Conservation (phyloP, 176 grass and related monocot genomes). For the Musa troglodytarum region DNA sequence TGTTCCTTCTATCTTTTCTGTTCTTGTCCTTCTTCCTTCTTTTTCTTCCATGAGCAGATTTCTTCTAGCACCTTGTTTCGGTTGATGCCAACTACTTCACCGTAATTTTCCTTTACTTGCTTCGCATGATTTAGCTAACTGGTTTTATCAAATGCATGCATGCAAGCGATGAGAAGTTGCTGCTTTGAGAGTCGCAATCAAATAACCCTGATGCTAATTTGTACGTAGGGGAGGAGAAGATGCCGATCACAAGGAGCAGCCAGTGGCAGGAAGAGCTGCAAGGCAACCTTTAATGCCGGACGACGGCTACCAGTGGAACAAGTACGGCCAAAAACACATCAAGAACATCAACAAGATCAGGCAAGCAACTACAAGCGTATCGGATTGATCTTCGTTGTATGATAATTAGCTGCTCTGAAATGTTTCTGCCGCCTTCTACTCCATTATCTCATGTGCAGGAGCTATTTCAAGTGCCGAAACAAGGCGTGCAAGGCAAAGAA, state of each 20-base stretch:
- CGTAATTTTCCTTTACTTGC: too few relatives aligned
- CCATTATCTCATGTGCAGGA: slow-evolving; percentile 23
- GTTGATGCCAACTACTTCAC: too few relatives aligned
- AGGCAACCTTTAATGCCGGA: slow-evolving; percentile 36
- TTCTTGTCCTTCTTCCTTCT: too few relatives aligned
- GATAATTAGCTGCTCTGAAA: background rate
- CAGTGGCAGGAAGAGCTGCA: too few relatives aligned
- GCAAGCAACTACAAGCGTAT: background rate
- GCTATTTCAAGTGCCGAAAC: slow-evolving; percentile 74
- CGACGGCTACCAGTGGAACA: slow-evolving; percentile 79
- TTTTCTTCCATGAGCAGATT: too few relatives aligned
- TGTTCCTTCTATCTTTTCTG: too few relatives aligned
- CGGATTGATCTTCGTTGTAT: background rate
- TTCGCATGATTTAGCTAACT: too few relatives aligned
- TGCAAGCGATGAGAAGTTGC: too few relatives aligned
- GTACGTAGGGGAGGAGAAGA: slow-evolving; percentile 20
- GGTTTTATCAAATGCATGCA: too few relatives aligned
- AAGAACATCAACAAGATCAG: slow-evolving; percentile 58
- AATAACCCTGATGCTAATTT: background rate
- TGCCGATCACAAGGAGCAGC: background rate
- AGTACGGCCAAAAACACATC: slow-evolving; percentile 89
- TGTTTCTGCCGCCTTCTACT: background rate
- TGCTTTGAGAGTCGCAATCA: too few relatives aligned
- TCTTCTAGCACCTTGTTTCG: too few relatives aligned
- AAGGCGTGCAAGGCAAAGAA: slow-evolving; percentile 56